Conservation (phyloP, 441 rosid genomes). For the Pelargonium australe region DNA sequence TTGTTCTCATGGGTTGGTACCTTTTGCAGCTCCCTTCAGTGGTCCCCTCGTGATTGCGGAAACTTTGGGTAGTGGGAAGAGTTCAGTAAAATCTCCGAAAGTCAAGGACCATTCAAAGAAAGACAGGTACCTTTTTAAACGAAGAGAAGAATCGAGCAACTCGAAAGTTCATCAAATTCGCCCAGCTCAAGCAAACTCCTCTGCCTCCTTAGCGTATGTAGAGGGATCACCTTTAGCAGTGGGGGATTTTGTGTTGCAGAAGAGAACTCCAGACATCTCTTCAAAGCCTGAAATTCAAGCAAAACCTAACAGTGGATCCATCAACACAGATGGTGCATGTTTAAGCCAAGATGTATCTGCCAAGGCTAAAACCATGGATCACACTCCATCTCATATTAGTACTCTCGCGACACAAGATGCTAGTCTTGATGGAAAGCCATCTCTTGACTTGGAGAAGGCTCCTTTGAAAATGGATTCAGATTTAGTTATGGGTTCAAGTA, state of each 20-base stretch:
- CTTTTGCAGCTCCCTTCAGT: conserved; percentile 76
- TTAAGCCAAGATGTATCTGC: conserved; percentile 30
- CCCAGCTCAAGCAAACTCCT: conserved; percentile 33
- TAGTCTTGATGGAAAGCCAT: conserved; percentile 20
- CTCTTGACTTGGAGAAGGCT: conserved; percentile 16
- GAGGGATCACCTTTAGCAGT: conserved; percentile 39
- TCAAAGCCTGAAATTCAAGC: conserved; percentile 23
- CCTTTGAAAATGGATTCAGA: conserved; percentile 19
- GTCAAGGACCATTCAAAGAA: conserved; percentile 68
- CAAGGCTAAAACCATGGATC: conserved; percentile 24
- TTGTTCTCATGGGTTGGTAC: conserved; percentile 21
- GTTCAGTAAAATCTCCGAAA: conserved; percentile 51
- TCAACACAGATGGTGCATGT: conserved; percentile 32
- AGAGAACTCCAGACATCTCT: conserved; percentile 33
- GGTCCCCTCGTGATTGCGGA: conserved; percentile 93
- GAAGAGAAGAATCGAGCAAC: conserved; percentile 58
- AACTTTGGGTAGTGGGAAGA: conserved; percentile 54
- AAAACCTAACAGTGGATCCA: conserved; percentile 31
- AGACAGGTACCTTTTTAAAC: conserved; percentile 69
- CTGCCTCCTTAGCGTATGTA: conserved; percentile 26
- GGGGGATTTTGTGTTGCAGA: conserved; percentile 64
- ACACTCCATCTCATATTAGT: conserved; percentile 17
- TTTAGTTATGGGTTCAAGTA: conserved; percentile 14
- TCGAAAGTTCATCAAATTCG: conserved; percentile 25
- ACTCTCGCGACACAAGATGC: conserved; percentile 4